These are phyloP conservation scores for Hura crepitans DNA, from an alignment of 441 rosid genomes.

Conservation along the genomic window DNA sequence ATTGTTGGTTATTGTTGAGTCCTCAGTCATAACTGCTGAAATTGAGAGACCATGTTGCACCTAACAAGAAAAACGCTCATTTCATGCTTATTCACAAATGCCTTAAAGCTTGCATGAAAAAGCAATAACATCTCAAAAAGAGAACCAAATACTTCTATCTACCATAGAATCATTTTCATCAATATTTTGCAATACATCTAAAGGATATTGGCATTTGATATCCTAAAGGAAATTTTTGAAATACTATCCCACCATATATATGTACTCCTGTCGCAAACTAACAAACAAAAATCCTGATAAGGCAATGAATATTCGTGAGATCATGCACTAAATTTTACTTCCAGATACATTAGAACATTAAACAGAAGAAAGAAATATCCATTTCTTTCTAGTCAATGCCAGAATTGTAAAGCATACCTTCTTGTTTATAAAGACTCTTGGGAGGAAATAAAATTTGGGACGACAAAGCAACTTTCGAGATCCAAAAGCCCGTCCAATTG, in stretches of 20 bases:
- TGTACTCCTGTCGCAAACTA: neutral
- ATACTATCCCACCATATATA: neutral
- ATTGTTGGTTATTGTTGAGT: constrained; percentile 34
- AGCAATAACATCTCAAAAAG: neutral
- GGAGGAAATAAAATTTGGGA: constrained; percentile 22
- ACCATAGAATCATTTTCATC: neutral
- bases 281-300: neutral
- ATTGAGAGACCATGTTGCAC: constrained; percentile 29
- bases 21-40: constrained; percentile 47
- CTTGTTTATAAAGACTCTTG: constrained; percentile 27
- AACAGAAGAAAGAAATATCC: neutral
- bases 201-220: neutral
- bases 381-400: neutral
- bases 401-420: constrained; percentile 35
- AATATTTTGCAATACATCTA: too few relatives aligned
- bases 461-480: constrained; percentile 28
- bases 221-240: neutral
- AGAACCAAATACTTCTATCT: neutral
- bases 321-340: neutral
- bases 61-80: constrained; percentile 24
- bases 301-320: neutral
- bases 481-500: constrained; percentile 8
- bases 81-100: neutral
- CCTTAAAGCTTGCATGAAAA: neutral
- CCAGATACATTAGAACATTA: neutral